Percentiles rank a stretch among this genome's conserved stretches.
Evolutionary conservation across 495 filamentous ascomycete genomes (phyloP).

Genomic region (Penicillium diatomitis): DNA sequence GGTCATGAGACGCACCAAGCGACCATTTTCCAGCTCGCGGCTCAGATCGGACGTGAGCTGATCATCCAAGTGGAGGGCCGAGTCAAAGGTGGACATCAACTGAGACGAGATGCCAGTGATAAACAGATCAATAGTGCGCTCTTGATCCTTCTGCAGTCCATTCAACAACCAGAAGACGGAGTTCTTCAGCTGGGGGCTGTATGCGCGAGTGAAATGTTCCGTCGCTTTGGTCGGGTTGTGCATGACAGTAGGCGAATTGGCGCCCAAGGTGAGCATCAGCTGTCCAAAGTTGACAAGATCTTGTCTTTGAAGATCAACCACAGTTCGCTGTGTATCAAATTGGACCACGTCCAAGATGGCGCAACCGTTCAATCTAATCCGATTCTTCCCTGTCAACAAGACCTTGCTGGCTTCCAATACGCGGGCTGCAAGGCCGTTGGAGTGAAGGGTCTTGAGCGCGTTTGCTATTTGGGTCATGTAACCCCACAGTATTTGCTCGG

Average conservation of each 20-base stretch:
- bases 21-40: conserved; percentile 84
- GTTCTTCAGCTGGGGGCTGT: conserved; percentile 64
- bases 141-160: conserved; percentile 36
- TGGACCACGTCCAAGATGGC: conserved; percentile 80
- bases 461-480: conserved; percentile 91
- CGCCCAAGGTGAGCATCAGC: conserved; percentile 69
- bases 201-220: conserved; percentile 62
- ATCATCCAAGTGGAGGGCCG: conserved; percentile 65
- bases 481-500: conserved; percentile 77
- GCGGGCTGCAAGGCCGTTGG: conserved; percentile 68
- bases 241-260: conserved; percentile 47
- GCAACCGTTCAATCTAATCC: conserved; percentile 83
- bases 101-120: conserved; percentile 67
- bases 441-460: conserved; percentile 78
- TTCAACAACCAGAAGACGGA: conserved; percentile 69
- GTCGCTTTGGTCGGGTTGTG: conserved; percentile 52
- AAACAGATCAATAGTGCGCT: conserved; percentile 69
- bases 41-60: conserved; percentile 57
- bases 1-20: conserved; percentile 68
- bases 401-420: conserved; percentile 80
- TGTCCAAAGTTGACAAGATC: conserved; percentile 83
- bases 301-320: conserved; percentile 73
- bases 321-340: conserved; percentile 53
- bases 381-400: conserved; percentile 58
- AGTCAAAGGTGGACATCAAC: conserved; percentile 60